phyloP scores from a whole-genome alignment of 2,329 filamentous ascomycete species.

The Aureobasidium sp. region DNA sequence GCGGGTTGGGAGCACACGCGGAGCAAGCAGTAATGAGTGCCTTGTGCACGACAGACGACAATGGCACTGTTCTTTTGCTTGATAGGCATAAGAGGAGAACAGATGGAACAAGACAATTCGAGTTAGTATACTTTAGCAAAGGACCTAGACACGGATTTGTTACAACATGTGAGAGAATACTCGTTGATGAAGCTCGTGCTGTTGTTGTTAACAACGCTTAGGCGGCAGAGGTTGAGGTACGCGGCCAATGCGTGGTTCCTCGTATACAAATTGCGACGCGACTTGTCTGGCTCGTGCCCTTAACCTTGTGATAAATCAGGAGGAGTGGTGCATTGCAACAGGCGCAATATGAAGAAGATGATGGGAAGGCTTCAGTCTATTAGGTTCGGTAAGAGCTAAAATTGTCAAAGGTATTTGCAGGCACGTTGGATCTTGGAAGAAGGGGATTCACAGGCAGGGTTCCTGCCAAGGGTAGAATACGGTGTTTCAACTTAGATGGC shows the following conservation, averaged over 20 bases:
- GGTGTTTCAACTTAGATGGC: constrained; percentile 3
- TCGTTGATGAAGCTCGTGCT: not conserved
- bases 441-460: constrained; percentile 3
- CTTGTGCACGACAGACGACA: not conserved
- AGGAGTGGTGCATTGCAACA: not conserved
- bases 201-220: not conserved
- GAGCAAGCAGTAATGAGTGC: not conserved
- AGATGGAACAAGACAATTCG: not conserved
- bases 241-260: constrained; percentile 1
- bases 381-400: not conserved
- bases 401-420: not conserved
- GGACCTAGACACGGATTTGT: not conserved
- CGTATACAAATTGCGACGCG: not conserved
- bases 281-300: constrained; percentile 5
- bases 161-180: not conserved
- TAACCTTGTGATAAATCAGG: not conserved
- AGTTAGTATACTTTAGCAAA: not conserved
- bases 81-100: not conserved
- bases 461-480: constrained; percentile 1
- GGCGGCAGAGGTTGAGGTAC: not conserved
- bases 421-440: not conserved
- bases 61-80: not conserved
- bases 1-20: not conserved
- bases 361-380: not conserved
- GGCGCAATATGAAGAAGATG: not conserved